These are phyloP conservation scores for Aspergillus brasiliensis DNA, from an alignment of 2,329 filamentous ascomycete species.

Conservation along the genomic window DNA sequence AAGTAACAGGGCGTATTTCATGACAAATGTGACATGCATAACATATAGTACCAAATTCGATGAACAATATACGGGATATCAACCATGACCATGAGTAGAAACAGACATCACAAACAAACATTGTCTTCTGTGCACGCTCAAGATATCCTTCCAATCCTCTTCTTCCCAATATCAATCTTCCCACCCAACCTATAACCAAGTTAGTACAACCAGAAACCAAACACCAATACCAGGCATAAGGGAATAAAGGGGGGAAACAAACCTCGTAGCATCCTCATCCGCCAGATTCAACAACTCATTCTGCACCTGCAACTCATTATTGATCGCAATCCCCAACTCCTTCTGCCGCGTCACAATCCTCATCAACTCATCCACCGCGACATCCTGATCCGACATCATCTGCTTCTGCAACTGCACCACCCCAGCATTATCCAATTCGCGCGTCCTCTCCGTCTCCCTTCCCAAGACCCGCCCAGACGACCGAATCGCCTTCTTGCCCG, in stretches of 20 bases:
- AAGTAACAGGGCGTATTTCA: background rate
- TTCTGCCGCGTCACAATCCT: constrained; percentile 62
- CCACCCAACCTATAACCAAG: constrained; percentile 38
- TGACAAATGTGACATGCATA: background rate
- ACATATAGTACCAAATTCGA: background rate
- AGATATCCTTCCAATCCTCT: constrained; percentile 50
- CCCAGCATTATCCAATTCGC: constrained; percentile 65
- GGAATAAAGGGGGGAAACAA: constrained; percentile 18
- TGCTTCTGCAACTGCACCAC: constrained; percentile 65
- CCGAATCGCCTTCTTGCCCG: constrained; percentile 39
- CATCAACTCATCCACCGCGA: constrained; percentile 60
- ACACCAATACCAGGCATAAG: no score
- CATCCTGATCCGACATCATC: constrained; percentile 63
- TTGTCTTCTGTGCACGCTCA: constrained; percentile 22
- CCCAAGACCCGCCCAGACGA: constrained; percentile 52
- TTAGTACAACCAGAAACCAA: constrained; percentile 26
- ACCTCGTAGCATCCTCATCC: constrained; percentile 60
- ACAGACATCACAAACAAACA: background rate
- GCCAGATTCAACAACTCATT: constrained; percentile 62
- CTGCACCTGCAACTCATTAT: constrained; percentile 63
- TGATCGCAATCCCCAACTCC: constrained; percentile 64
- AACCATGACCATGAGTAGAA: background rate
- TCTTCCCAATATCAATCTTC: constrained; percentile 52
- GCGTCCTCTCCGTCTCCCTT: constrained; percentile 62
- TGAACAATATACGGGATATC: background rate